Evolutionary conservation across 1,139 yeast species (phyloP), one percentile per base, ranked within the genome.

Genomic region (Diutina rugosa): DNA sequence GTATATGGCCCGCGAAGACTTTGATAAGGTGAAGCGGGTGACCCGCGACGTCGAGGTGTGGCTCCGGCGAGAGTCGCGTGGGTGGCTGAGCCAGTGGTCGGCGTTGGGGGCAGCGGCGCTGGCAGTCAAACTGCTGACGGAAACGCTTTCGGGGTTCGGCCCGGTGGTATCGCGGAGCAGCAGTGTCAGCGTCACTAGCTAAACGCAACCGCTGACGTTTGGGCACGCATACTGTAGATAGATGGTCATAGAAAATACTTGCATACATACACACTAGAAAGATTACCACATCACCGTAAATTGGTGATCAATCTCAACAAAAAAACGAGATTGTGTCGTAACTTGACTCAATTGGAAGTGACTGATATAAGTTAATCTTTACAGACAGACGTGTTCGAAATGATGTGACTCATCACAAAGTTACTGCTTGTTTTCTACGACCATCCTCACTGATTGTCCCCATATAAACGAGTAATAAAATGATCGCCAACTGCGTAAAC

Each of bases 1-100:
- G 54, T 65, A 63, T 57, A 63, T 70, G 54, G 62, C 63, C 55
- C 63, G 59, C 8, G 44, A 49, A 6, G 53, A 49, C 18, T n/a
- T 49, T n/a, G n/a, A 18, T 8, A 49, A 49, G 16, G 44, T 49
- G 26, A 49, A 49, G 44, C 21, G 44, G 21, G 44, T 49, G 9
- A 49, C 53, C n/a, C 44, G 44, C 8, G 28, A 29, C 29, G 32
- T 16, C 8, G 53, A 49, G 18, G 44, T 16, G 4, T 49, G 53
- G 53, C 53, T 49, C 10, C 44, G 53, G 8, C 44, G 44, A 3
- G 51, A 47, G n/a, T 9, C 16, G 29, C 51, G 51, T 10, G 38
- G 29, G 51, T 47, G 51, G 51, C 12, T 30, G 16, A n/a, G 16
- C 14, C 51, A 47, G 21, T 47, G 51, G 51, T 47, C 53, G n/a